A percentile compares a stretch with the other conserved stretches of the same genome.
phyloP scores from a whole-genome alignment of 2,329 filamentous ascomycete genomes.

The Sclerotinia minor region DNA sequence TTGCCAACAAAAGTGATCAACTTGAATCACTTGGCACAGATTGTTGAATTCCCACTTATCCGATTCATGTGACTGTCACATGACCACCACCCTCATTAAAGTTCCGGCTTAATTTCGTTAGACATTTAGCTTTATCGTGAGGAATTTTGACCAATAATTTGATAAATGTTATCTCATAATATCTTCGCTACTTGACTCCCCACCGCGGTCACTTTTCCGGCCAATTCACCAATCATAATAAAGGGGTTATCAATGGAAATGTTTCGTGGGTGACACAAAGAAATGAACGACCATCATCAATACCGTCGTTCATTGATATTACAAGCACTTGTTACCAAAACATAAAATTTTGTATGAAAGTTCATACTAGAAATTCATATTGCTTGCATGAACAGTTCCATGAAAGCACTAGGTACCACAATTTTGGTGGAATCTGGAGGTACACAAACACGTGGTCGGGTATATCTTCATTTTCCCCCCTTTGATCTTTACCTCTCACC shows the following conservation, averaged over 20 bases:
- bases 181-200: conserved; percentile 13
- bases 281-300: conserved; percentile 17
- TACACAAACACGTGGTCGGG: conserved; percentile 24
- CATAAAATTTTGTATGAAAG: not conserved
- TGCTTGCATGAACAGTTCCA: conserved; percentile 6
- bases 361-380: not conserved
- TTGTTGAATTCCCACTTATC: not conserved
- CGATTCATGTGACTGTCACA: not conserved
- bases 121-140: not conserved
- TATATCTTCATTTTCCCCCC: conserved; percentile 20
- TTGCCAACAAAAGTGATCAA: not conserved
- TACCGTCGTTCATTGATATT: not conserved
- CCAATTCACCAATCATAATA: conserved; percentile 30
- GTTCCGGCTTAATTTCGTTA: not conserved
- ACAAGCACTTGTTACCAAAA: not conserved
- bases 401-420: not conserved
- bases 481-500: conserved; percentile 1
- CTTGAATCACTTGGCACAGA: not conserved
- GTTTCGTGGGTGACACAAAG: conserved; percentile 16
- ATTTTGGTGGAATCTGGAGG: not conserved
- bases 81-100: too few species aligned
- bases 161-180: conserved; percentile 7
- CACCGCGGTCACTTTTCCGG: conserved; percentile 30
- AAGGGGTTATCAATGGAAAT: conserved; percentile 9
- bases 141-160: conserved; percentile 4